A percentile compares a stretch with the other conserved stretches of the same genome.
Evolutionary conservation across 2,329 filamentous ascomycete genomes (phyloP).

Genomic region (Orbilia quercus): DNA sequence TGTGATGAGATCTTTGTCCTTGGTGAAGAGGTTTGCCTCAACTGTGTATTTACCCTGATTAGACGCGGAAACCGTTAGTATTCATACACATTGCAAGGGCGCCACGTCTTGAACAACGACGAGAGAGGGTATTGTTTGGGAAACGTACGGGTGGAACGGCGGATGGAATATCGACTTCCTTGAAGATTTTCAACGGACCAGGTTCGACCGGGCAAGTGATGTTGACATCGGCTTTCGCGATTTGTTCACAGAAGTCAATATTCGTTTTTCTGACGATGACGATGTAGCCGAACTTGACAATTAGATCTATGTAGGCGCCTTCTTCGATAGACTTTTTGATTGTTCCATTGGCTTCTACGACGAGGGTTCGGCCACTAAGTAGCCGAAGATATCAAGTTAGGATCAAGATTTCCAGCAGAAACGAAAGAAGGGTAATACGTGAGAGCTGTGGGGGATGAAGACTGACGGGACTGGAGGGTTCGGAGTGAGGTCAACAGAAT

Average conservation of each 20-base stretch:
- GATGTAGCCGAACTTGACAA: conserved; percentile 95
- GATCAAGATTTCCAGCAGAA: conserved; percentile 3
- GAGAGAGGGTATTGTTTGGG: neutral
- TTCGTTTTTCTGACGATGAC: conserved; percentile 78
- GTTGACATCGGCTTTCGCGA: conserved; percentile 78
- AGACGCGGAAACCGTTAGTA: neutral
- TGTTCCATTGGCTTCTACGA: conserved; percentile 81
- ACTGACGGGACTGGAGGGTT: conserved; percentile 47
- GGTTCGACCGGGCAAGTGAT: conserved; percentile 87
- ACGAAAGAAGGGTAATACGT: conserved; percentile 15
- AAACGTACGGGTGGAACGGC: conserved; percentile 86
- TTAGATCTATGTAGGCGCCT: conserved; percentile 82
- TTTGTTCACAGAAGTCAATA: conserved; percentile 89
- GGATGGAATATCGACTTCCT: conserved; percentile 83
- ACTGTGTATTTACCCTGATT: conserved; percentile 87
- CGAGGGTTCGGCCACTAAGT: conserved; percentile 77
- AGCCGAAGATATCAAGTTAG: too few relatives aligned
- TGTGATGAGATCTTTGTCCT: conserved; percentile 79
- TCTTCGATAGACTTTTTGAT: conserved; percentile 77
- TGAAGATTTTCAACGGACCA: conserved; percentile 77
- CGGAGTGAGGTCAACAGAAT: conserved; percentile 27
- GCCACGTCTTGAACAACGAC: neutral
- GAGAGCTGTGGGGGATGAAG: neutral
- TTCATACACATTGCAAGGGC: neutral
- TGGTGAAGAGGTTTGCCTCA: conserved; percentile 82